Percentiles rank a stretch among this genome's conserved stretches.
Evolutionary conservation across 495 filamentous ascomycete genomes (phyloP).

Genomic region (Neurospora pannonica): DNA sequence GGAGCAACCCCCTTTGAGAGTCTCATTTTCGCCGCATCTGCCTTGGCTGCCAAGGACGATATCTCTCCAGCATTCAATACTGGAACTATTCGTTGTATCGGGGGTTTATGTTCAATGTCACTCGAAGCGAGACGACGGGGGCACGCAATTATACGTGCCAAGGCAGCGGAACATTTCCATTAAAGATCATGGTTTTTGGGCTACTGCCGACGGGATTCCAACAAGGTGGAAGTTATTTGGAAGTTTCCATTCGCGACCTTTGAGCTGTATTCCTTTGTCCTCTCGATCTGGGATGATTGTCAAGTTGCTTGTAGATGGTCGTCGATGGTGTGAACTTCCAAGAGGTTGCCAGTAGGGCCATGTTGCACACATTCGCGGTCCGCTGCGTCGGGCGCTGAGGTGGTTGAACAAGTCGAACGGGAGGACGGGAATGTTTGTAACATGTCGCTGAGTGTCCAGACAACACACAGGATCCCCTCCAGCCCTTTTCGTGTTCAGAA

Average conservation of each 20-base stretch:
- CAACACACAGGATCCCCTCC: not conserved
- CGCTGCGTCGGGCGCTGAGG: not conserved
- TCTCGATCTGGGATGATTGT: not conserved
- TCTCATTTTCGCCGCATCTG: not conserved
- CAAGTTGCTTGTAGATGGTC: not conserved
- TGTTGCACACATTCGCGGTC: not conserved
- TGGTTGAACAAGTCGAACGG: not conserved
- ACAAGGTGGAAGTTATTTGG: not conserved
- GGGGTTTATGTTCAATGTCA: not conserved
- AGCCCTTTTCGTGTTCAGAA: not conserved
- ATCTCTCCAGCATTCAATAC: not conserved
- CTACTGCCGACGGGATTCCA: not conserved
- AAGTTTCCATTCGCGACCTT: not conserved
- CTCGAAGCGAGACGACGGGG: not conserved
- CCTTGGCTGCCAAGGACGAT: not conserved
- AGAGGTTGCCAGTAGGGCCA: not conserved
- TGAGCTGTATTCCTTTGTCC: not conserved
- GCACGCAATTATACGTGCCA: not conserved
- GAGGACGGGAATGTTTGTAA: not conserved
- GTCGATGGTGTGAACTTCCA: not conserved
- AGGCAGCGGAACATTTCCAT: not conserved
- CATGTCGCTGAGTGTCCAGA: not conserved
- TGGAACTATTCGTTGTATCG: not conserved
- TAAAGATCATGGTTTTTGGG: not conserved
- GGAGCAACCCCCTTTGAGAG: not conserved